phyloP scores from a whole-genome alignment of 176 grass and related monocot species.

The Metroxylon sagu region DNA sequence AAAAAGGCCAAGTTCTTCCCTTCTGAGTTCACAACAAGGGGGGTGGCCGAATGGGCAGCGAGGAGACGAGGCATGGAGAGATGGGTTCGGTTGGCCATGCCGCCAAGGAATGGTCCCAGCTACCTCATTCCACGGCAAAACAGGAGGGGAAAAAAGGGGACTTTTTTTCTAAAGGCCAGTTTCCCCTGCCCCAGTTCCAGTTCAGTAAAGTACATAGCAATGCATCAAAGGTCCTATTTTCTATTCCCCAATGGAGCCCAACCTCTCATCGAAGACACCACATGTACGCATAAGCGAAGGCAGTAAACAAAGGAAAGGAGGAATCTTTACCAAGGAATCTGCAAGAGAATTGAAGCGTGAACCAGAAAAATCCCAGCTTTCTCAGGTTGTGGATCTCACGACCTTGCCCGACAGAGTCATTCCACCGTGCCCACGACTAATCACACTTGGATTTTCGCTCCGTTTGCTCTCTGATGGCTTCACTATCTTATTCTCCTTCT shows the following conservation, averaged over 20 bases:
- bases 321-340: not conserved
- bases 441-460: too few species aligned
- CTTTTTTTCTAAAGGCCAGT: not conserved
- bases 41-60: not conserved
- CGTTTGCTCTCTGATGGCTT: too few species aligned
- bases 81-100: slow-evolving; percentile 3
- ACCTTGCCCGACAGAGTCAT: not conserved
- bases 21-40: not conserved
- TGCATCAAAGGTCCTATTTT: not conserved
- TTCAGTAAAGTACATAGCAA: slow-evolving; percentile 9
- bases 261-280: not conserved
- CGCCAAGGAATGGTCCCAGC: not conserved
- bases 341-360: not conserved
- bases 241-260: not conserved
- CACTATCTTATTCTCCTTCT: too few species aligned
- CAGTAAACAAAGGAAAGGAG: not conserved
- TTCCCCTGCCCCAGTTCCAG: slow-evolving; percentile 5
- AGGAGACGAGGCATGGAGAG: not conserved
- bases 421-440: not conserved
- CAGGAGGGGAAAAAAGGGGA: not conserved
- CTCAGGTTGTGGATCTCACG: slow-evolving; percentile 3
- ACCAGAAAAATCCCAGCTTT: slow-evolving; percentile 13
- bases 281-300: not conserved
- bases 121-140: slow-evolving; percentile 16
- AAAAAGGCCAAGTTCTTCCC: not conserved